These are phyloP conservation scores for Pseudonitzschia pungens DNA, from an alignment of 108 stramenopile genomes.

Conservation along the genomic window DNA sequence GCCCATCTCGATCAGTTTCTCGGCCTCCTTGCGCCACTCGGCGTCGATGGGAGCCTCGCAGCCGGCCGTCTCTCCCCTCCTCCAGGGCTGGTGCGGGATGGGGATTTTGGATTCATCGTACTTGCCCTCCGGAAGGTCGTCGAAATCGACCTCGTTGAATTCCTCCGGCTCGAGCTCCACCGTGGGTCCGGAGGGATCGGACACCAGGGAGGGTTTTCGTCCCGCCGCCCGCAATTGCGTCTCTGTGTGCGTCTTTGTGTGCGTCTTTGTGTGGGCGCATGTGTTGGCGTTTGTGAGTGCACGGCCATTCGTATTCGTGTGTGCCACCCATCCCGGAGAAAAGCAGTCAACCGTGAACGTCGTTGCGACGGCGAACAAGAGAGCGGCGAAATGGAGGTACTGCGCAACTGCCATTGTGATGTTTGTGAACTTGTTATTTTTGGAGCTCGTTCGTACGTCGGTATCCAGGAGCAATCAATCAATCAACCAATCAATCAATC, in stretches of 20 bases:
- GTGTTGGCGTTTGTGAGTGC: neutral
- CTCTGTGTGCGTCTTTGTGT: neutral
- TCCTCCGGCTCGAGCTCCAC: slow-evolving; percentile 25
- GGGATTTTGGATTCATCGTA: slow-evolving; percentile 49
- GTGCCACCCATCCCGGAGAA: neutral
- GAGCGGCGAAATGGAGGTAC: neutral
- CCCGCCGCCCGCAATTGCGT: neutral
- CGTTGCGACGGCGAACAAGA: neutral
- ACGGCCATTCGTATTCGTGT: neutral
- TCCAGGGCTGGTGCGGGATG: slow-evolving; percentile 83
- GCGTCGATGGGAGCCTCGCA: slow-evolving; percentile 81
- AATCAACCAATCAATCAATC: neutral
- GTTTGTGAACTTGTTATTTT: neutral
- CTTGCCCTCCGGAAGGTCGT: slow-evolving; percentile 34
- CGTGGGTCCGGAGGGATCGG: slow-evolving; percentile 51
- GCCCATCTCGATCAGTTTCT: slow-evolving; percentile 59
- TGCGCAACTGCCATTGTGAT: neutral
- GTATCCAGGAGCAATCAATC: neutral
- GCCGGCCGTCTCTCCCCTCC: slow-evolving; percentile 71
- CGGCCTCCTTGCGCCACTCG: slow-evolving; percentile 71
- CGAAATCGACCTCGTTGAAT: slow-evolving; percentile 23
- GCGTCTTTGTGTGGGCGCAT: neutral
- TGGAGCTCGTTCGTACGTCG: neutral
- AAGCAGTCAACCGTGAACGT: neutral
- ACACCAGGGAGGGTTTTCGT: slow-evolving; percentile 31